A percentile compares a stretch with the other conserved stretches of the same genome.
Evolutionary conservation across 176 grass and related monocot genomes (phyloP).

Genomic region (Calamus simplicifolius): DNA sequence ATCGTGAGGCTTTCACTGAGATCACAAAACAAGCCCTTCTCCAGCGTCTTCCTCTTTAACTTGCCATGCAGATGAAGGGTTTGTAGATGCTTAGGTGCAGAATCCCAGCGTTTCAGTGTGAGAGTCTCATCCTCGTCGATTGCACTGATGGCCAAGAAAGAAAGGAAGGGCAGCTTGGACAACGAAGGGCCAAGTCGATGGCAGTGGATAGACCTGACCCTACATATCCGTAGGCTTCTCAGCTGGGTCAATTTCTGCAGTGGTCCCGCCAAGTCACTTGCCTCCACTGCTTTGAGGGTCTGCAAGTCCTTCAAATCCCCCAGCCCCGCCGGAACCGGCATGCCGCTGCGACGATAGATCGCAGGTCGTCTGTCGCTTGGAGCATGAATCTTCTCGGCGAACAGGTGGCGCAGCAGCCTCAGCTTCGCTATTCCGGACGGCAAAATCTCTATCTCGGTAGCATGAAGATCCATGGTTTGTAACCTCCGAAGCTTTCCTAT

Average conservation of each 20-base stretch:
- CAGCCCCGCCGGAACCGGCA: conserved; percentile 22
- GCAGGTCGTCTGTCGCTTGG: conserved; percentile 2
- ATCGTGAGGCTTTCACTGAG: background rate
- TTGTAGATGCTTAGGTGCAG: conserved; percentile 19
- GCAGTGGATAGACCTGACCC: conserved; percentile 27
- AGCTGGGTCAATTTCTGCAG: conserved; percentile 30
- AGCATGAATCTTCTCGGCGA: conserved; percentile 3
- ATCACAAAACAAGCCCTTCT: conserved; percentile 22
- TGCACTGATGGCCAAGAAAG: conserved; percentile 25
- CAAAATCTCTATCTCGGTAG: conserved; percentile 1
- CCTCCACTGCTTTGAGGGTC: conserved; percentile 14
- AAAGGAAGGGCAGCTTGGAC: conserved; percentile 29
- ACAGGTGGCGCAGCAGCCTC: conserved; percentile 19
- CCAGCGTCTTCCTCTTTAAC: conserved; percentile 25
- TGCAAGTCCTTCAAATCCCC: conserved; percentile 31
- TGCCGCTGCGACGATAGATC: conserved; percentile 1
- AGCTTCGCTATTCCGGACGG: conserved; percentile 15
- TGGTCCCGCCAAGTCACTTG: conserved; percentile 25
- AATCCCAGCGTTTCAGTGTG: conserved; percentile 24
- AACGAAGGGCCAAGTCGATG: conserved; percentile 30
- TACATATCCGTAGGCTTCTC: conserved; percentile 25
- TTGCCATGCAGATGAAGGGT: conserved; percentile 18
- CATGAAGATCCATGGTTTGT: conserved; percentile 30
- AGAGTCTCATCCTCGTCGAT: conserved; percentile 28
- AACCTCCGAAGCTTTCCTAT: conserved; percentile 27